Base-by-base conservation (phyloP, 768 basidiomycete genomes). In the Thelephora ganbajun region DNA sequence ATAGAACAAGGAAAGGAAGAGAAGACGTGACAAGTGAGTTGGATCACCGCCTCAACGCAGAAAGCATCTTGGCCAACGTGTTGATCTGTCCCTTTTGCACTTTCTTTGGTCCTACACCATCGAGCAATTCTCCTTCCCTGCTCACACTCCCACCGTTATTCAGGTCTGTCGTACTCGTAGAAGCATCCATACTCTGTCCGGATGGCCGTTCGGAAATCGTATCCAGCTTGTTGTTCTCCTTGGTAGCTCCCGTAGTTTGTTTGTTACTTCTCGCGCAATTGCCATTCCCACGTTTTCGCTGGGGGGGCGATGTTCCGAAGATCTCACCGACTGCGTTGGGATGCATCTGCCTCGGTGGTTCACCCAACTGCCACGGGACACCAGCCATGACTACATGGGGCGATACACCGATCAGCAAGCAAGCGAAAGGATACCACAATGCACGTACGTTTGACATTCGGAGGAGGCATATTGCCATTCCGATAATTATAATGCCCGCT, bases 51-150 rank as follows among this genome's bases (percentile, higher is more conserved):
- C 83, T 72, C 64, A 87, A 63, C 45, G 83, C 83, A 49, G 80
- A 87, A 50, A 92, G 68, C 86, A 93, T 88, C 79, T 92, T 92
- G 49, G 89, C 89, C 56, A 93, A 70, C 36, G 86, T 76, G 57
- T 81, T 80, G 66, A 91, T 91, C 70, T 92, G 90, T 43, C 83
- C 85, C 65, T 82, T 90, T 69, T 88, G 81, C 7, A 41, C 39
- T 67, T 84, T 89, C 73, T 86, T 67, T 45, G 77, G 74, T 44
- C 66, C 65, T 44, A 71, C 69, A 33, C 74, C 71, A 48, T 65
- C 60, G 18, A 68, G 71, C 48, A 72, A 50, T 33, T 51, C 52
- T 41, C 51, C 58, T 22, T 54, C 54, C 18, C 47, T 55, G 23
- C 48, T 46, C 33, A 47, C 75, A 48, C 44, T 69, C 69, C 20